A percentile compares a stretch with the other conserved stretches of the same genome.
These are phyloP conservation scores for Hypericum perforatum DNA, from an alignment of 345 rosid genomes.

Conservation along the genomic window DNA sequence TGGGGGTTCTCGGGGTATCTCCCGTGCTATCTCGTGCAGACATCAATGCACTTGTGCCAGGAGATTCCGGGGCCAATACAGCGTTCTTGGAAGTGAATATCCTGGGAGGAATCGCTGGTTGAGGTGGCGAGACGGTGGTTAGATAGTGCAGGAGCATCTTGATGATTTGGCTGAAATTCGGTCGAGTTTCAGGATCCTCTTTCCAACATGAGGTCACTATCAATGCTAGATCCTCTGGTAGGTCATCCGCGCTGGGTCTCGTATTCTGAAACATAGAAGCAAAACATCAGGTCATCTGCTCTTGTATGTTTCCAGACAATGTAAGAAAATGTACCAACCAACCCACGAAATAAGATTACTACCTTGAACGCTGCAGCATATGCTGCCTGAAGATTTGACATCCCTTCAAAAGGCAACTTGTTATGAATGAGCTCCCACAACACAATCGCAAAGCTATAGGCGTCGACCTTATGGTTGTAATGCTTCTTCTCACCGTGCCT, in stretches of 20 bases:
- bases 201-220: constrained; percentile 92
- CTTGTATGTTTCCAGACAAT: no score
- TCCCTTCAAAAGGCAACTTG: constrained; percentile 97
- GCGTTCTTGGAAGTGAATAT: constrained; percentile 43
- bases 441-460: constrained; percentile 94
- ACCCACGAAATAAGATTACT: neutral
- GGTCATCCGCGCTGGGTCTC: constrained; percentile 76
- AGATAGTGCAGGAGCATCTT: constrained; percentile 73
- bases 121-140: constrained; percentile 43
- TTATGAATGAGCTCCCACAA: constrained; percentile 96
- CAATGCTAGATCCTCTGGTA: constrained; percentile 65
- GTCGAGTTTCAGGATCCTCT: constrained; percentile 86
- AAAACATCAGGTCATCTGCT: neutral
- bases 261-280: constrained; percentile 42
- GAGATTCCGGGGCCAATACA: constrained; percentile 78
- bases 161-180: constrained; percentile 72
- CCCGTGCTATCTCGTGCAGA: constrained; percentile 38
- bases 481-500: constrained; percentile 98
- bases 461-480: constrained; percentile 90
- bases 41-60: constrained; percentile 82
- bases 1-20: constrained; percentile 32
- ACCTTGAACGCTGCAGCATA: constrained; percentile 99
- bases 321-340: neutral
- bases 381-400: constrained; percentile 99
- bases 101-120: constrained; percentile 42